phyloP scores from a whole-genome alignment of 2,329 filamentous ascomycete species.

The Thermothelomyces thermophilus region DNA sequence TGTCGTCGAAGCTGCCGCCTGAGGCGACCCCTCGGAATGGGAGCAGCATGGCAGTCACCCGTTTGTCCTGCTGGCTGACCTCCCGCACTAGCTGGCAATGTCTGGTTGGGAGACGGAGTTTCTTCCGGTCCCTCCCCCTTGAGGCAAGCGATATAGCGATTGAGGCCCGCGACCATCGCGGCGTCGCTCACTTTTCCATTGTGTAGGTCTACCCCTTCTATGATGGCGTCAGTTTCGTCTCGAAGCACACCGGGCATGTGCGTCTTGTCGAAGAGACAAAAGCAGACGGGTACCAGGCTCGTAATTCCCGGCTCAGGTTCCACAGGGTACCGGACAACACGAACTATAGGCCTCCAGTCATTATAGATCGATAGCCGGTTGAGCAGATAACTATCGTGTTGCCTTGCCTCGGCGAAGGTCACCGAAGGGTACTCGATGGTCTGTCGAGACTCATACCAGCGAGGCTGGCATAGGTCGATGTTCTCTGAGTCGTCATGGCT shows the following conservation, averaged over 20 bases:
- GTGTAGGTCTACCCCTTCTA: background rate
- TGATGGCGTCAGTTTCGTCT: background rate
- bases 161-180: background rate
- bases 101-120: background rate
- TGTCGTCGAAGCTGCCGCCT: background rate
- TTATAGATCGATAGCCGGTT: background rate
- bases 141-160: background rate
- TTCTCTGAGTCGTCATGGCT: background rate
- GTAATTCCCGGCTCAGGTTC: background rate
- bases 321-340: background rate
- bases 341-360: background rate
- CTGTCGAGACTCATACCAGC: background rate
- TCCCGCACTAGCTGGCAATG: no score
- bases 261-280: background rate
- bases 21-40: background rate
- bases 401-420: background rate
- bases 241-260: background rate
- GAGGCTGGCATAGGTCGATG: background rate
- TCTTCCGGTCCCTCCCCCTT: background rate
- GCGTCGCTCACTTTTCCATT: background rate
- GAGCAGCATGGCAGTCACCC: background rate
- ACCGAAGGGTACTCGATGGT: background rate
- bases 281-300: background rate
- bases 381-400: background rate
- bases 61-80: background rate